Conservation (phyloP, 495 filamentous ascomycete genomes). For the Trichoderma virens region DNA sequence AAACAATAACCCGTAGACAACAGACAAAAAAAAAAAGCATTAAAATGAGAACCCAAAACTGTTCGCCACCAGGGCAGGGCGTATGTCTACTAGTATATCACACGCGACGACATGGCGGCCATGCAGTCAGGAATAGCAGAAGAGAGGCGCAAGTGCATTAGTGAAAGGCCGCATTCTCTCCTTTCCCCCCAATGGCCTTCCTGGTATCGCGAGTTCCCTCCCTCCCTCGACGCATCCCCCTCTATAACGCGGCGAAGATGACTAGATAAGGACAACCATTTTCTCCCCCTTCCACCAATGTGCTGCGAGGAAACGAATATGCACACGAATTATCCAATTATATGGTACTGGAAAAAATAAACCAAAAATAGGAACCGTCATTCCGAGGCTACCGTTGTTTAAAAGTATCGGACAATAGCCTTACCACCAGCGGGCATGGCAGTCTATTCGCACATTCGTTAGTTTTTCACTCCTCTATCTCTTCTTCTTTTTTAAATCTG, state of each 20-base stretch:
- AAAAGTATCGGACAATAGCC: conserved; percentile 14
- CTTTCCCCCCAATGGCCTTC: background rate
- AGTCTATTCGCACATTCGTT: background rate
- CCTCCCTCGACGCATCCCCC: background rate
- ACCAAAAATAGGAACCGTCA: background rate
- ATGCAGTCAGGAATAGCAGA: background rate
- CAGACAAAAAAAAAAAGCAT: background rate
- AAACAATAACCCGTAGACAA: conserved; percentile 4
- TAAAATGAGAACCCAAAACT: background rate
- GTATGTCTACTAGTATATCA: background rate
- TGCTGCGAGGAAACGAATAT: conserved; percentile 22
- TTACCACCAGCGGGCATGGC: background rate
- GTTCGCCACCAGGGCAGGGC: background rate
- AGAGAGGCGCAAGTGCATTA: conserved; percentile 2
- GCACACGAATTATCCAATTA: conserved; percentile 20
- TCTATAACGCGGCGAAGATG: background rate
- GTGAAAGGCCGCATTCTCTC: background rate
- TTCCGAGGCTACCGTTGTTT: conserved; percentile 10
- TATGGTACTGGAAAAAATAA: conserved; percentile 16
- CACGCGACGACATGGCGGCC: background rate
- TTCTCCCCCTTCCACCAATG: conserved; percentile 11
- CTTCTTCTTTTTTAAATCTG: background rate
- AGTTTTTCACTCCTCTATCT: background rate
- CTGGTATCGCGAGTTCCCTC: background rate
- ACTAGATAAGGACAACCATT: background rate